Percentiles rank a stretch among this genome's conserved stretches.
phyloP scores from a whole-genome alignment of 805 yeast species.

The Lipomyces kockii region DNA sequence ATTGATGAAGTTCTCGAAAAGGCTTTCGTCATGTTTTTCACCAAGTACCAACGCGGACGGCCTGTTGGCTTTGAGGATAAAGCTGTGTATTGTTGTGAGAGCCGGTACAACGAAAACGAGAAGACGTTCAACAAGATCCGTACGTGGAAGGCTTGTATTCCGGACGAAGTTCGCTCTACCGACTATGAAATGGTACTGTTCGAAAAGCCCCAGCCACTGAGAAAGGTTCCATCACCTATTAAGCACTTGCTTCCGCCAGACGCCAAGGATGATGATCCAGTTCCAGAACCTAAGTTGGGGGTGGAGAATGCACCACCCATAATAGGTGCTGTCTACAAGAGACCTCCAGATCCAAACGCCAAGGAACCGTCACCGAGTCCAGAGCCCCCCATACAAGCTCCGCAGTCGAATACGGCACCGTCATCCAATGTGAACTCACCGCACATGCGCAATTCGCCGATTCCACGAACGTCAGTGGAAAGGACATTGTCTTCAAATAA shows the following conservation, averaged over 20 bases:
- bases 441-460: conserved; percentile 15
- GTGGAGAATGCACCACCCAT: conserved; percentile 91
- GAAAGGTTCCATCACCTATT: conserved; percentile 82
- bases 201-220: conserved; percentile 77
- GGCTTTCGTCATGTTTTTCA: conserved; percentile 92
- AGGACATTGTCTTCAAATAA: conserved; percentile 10
- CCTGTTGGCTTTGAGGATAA: conserved; percentile 69
- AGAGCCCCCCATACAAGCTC: conserved; percentile 36
- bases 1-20: conserved; percentile 89
- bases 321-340: conserved; percentile 84
- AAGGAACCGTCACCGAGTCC: conserved; percentile 64
- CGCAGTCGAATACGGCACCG: conserved; percentile 18
- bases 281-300: conserved; percentile 82
- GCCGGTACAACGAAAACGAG: conserved; percentile 88
- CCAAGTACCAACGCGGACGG: conserved; percentile 93
- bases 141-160: conserved; percentile 98
- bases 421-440: conserved; percentile 36
- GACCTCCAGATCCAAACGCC: conserved; percentile 75
- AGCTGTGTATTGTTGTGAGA: conserved; percentile 91
- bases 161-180: conserved; percentile 88
- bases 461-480: conserved; percentile 24
- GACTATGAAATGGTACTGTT: conserved; percentile 57
- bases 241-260: conserved; percentile 74
- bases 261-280: conserved; percentile 71
- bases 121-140: conserved; percentile 91